A percentile compares a stretch with the other conserved stretches of the same genome.
Conservation (phyloP, 352 stramenopile genomes). For the Phytopythium delawarense region DNA sequence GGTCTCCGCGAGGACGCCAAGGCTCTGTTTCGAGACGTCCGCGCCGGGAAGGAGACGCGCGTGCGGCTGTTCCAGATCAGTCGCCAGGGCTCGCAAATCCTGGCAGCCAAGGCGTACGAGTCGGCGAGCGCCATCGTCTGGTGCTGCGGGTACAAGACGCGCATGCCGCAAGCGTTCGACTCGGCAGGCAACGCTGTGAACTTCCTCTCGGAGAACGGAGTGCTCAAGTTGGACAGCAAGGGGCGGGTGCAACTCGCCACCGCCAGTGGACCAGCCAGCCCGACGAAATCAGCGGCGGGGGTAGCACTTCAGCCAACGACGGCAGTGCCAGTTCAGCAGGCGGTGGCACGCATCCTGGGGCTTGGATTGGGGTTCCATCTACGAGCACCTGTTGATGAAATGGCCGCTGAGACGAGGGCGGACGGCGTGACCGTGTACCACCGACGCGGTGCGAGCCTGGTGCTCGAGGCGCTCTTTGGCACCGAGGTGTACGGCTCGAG, state of each 20-base stretch:
- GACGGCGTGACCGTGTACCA: slow-evolving; percentile 88
- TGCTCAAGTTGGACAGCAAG: slow-evolving; percentile 63
- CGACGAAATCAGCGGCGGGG: not conserved
- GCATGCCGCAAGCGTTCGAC: slow-evolving; percentile 50
- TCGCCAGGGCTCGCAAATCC: slow-evolving; percentile 39
- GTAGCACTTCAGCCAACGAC: not conserved
- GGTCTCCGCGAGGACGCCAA: slow-evolving; percentile 84
- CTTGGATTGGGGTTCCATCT: slow-evolving; percentile 80
- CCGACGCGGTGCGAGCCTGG: slow-evolving; percentile 59
- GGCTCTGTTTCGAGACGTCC: slow-evolving; percentile 60
- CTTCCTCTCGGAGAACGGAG: slow-evolving; percentile 51
- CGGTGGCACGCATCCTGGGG: slow-evolving; percentile 33
- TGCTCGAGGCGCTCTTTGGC: slow-evolving; percentile 69
- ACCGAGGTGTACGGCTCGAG: slow-evolving; percentile 53
- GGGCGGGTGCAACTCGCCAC: slow-evolving; percentile 34
- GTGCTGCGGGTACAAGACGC: slow-evolving; percentile 76
- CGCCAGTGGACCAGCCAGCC: slow-evolving; percentile 4
- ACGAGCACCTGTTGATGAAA: slow-evolving; percentile 70
- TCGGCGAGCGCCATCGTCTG: slow-evolving; percentile 73
- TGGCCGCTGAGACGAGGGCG: slow-evolving; percentile 64
- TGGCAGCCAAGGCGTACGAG: slow-evolving; percentile 64
- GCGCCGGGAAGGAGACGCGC: slow-evolving; percentile 47
- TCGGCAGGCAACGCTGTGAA: slow-evolving; percentile 31
- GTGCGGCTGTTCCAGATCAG: slow-evolving; percentile 78
- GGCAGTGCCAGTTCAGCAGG: slow-evolving; percentile 6